Percentiles rank a stretch among this genome's conserved stretches.
These are phyloP conservation scores for Verticillium nonalfalfae DNA, from an alignment of 2,329 filamentous ascomycete species.

Conservation along the genomic window DNA sequence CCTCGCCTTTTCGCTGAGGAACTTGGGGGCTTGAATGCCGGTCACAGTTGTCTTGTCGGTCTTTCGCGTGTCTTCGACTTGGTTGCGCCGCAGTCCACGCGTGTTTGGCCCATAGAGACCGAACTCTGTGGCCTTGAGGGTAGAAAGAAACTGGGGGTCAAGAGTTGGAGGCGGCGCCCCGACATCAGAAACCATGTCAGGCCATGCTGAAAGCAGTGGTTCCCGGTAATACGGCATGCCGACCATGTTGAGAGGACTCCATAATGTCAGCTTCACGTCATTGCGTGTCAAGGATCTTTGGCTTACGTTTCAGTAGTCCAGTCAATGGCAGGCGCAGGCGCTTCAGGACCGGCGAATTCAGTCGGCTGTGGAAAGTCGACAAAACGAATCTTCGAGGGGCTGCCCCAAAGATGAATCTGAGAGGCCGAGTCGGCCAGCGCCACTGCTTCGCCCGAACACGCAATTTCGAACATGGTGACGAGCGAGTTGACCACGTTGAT, in stretches of 20 bases:
- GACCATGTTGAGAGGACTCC: constrained; percentile 71
- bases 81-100: constrained; percentile 68
- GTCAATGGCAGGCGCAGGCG: constrained; percentile 53
- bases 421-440: constrained; percentile 75
- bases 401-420: constrained; percentile 81
- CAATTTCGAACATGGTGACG: constrained; percentile 76
- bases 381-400: constrained; percentile 78
- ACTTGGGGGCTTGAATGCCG: constrained; percentile 71
- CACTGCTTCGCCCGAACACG: constrained; percentile 80
- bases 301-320: constrained; percentile 66
- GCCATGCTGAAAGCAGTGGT: constrained; percentile 81
- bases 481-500: constrained; percentile 65
- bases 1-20: constrained; percentile 87
- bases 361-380: constrained; percentile 73
- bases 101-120: constrained; percentile 75
- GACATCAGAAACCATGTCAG: constrained; percentile 77
- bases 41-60: constrained; percentile 54
- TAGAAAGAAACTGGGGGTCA: constrained; percentile 62
- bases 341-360: constrained; percentile 66
- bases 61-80: constrained; percentile 70
- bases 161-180: constrained; percentile 74
- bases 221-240: constrained; percentile 95
- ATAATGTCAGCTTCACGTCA: constrained; percentile 1
- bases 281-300: neutral
- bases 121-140: constrained; percentile 66